Evolutionary conservation across 164 flowering plant genomes (phyloP).

Genomic region (Kingdonia uniflora): DNA sequence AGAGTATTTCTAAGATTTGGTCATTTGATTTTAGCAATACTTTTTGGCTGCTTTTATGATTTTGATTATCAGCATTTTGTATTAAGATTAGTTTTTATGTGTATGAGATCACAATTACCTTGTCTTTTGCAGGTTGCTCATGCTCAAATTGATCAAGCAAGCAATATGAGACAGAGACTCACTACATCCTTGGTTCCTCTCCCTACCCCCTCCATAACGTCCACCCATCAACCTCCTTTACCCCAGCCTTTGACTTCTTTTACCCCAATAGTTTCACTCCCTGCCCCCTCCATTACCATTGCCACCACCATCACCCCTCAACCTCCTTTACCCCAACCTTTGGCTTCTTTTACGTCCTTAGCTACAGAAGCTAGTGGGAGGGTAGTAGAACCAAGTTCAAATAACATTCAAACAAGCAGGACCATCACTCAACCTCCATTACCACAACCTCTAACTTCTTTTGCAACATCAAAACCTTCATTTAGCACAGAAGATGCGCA

Average conservation of each 20-base stretch:
- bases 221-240: too few species aligned
- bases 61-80: too few species aligned
- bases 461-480: conserved; percentile 18
- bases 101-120: too few species aligned
- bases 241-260: too few species aligned
- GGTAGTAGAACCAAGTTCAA: conserved; percentile 16
- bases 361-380: conserved; percentile 10
- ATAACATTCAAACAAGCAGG: conserved; percentile 17
- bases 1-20: too few species aligned
- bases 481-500: conserved; percentile 31
- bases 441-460: conserved; percentile 33
- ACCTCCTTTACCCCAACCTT: too few species aligned
- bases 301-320: too few species aligned
- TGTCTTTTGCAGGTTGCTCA: conserved; percentile 42
- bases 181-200: conserved; percentile 17
- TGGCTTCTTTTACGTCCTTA: too few species aligned
- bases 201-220: conserved; percentile 1
- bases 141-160: conserved; percentile 32
- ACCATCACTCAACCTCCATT: conserved; percentile 17
- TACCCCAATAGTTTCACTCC: too few species aligned
- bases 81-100: too few species aligned
- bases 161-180: conserved; percentile 24
- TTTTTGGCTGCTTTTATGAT: background rate
- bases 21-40: background rate
- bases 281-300: too few species aligned